A percentile compares a stretch with the other conserved stretches of the same genome.
Evolutionary conservation across 768 basidiomycete species (phyloP).

Genomic region (Termitomyces sp.): DNA sequence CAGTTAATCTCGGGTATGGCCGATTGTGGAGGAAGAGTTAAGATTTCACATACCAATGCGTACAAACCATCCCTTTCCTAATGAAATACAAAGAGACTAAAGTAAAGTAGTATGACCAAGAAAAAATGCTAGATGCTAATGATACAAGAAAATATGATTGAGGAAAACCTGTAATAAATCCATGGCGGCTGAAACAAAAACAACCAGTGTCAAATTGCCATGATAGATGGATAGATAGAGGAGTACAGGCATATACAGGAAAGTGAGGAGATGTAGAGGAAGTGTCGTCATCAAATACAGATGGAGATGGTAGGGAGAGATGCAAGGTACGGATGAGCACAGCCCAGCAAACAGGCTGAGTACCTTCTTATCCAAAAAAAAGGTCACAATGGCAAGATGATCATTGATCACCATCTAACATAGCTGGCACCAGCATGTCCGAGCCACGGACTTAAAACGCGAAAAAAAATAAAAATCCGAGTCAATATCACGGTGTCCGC

Average conservation of each 20-base stretch:
- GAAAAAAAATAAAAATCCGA: background rate
- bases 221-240: background rate
- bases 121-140: background rate
- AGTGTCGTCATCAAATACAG: no score
- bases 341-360: background rate
- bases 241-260: background rate
- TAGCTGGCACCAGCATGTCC: background rate
- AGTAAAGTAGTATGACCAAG: background rate
- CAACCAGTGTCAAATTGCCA: background rate
- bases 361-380: background rate
- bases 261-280: background rate
- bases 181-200: background rate
- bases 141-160: background rate
- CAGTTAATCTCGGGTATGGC: no score
- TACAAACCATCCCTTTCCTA: background rate
- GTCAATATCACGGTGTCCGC: constrained; percentile 13
- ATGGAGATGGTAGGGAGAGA: background rate
- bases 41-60: background rate
- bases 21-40: background rate
- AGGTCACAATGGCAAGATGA: background rate
- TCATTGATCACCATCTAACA: background rate
- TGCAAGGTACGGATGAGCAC: background rate
- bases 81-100: background rate
- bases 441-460: no score
- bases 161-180: background rate